phyloP scores from a whole-genome alignment of 257 asterid species.

The Ligustrum vulgare region DNA sequence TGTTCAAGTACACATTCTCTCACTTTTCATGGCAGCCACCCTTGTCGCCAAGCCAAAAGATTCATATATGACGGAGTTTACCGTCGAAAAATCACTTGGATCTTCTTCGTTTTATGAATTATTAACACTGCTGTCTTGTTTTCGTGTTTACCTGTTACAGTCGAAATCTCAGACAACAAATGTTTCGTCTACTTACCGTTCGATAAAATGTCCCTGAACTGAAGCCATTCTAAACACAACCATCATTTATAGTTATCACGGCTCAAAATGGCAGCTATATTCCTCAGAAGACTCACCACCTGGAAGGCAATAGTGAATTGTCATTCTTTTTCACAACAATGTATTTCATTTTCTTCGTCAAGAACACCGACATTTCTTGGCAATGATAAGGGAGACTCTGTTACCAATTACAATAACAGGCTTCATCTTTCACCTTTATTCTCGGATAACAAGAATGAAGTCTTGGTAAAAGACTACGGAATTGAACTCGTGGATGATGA shows the following conservation, averaged over 20 bases:
- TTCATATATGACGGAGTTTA: not conserved
- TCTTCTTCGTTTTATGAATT: not conserved
- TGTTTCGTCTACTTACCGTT: constrained; percentile 28
- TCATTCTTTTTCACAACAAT: constrained; percentile 7
- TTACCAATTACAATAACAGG: constrained; percentile 22
- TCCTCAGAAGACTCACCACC: constrained; percentile 28
- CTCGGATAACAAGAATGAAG: constrained; percentile 25
- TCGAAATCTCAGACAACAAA: not conserved
- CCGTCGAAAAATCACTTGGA: not conserved
- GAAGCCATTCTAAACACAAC: constrained; percentile 5
- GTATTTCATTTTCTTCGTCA: constrained; percentile 24
- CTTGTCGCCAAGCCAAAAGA: no score
- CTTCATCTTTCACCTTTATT: constrained; percentile 60
- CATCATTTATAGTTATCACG: not conserved
- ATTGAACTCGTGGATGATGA: constrained; percentile 64
- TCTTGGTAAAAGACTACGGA: constrained; percentile 35
- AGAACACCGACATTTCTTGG: constrained; percentile 18
- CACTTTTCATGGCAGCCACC: no score
- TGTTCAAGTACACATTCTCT: no score
- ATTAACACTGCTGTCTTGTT: not conserved
- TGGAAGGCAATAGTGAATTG: constrained; percentile 17
- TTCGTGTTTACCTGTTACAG: not conserved
- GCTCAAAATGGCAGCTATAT: constrained; percentile 27
- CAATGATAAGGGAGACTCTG: constrained; percentile 28
- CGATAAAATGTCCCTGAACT: constrained; percentile 32